Evolutionary conservation across 495 filamentous ascomycete species (phyloP).

Genomic region (Cenococcum geophilum): DNA sequence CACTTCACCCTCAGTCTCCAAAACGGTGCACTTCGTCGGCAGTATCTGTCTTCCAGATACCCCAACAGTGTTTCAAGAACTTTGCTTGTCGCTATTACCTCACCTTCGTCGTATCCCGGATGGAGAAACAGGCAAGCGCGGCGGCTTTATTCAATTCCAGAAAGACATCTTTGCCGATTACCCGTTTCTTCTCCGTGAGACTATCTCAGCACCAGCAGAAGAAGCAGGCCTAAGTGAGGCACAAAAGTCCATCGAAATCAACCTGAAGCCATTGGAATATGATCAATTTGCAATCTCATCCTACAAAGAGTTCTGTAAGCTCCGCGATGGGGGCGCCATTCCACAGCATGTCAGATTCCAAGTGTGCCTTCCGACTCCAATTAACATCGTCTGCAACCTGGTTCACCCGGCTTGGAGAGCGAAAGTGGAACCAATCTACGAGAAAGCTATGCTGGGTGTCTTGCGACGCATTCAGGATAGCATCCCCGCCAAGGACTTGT

Average conservation of each 20-base stretch:
- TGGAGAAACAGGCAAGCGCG: constrained; percentile 41
- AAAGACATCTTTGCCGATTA: constrained; percentile 32
- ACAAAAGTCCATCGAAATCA: constrained; percentile 31
- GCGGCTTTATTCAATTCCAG: constrained; percentile 40
- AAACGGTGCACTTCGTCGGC: constrained; percentile 39
- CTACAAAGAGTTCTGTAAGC: too few species aligned
- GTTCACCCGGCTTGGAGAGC: constrained; percentile 28
- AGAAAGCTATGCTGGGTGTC: constrained; percentile 34
- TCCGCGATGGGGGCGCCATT: neutral
- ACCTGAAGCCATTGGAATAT: constrained; percentile 27
- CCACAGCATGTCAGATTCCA: constrained; percentile 38
- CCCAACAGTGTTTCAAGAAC: constrained; percentile 33
- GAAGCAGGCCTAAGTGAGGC: too few species aligned
- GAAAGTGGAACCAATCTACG: constrained; percentile 43
- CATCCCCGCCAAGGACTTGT: constrained; percentile 42
- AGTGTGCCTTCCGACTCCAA: constrained; percentile 38
- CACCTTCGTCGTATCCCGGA: constrained; percentile 40
- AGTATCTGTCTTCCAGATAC: constrained; percentile 37
- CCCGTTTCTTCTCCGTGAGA: constrained; percentile 18
- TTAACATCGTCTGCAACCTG: constrained; percentile 33
- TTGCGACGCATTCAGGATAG: constrained; percentile 36
- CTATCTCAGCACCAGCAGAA: too few species aligned
- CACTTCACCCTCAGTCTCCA: too few species aligned
- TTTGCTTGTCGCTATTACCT: constrained; percentile 30
- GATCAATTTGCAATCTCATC: too few species aligned